Conservation (phyloP, 345 rosid genomes). For the Anastatica hierochuntica region DNA sequence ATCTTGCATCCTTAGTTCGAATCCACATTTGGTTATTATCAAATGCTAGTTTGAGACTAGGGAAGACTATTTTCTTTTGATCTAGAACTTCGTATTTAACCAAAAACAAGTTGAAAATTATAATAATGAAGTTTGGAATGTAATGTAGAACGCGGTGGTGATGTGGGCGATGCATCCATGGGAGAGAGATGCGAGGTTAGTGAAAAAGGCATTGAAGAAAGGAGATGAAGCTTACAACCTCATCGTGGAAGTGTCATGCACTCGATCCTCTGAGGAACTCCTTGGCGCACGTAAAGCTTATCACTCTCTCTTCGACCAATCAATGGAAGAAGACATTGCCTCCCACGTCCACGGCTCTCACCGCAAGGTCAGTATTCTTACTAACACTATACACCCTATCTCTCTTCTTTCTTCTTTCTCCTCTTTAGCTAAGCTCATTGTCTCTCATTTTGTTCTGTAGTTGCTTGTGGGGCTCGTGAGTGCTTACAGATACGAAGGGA, state of each 20-base stretch:
- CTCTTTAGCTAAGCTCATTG: no score
- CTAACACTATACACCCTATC: neutral
- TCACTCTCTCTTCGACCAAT: slow-evolving; percentile 73
- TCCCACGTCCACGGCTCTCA: slow-evolving; percentile 34
- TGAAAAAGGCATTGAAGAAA: slow-evolving; percentile 49
- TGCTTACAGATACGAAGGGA: slow-evolving; percentile 88
- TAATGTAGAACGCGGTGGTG: slow-evolving; percentile 54
- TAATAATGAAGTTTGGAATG: neutral
- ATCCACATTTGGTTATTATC: no score
- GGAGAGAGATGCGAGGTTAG: slow-evolving; percentile 89
- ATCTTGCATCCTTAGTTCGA: no score
- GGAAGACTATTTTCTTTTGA: no score
- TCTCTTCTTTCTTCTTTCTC: no score
- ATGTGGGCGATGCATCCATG: slow-evolving; percentile 78
- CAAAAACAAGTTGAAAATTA: no score
- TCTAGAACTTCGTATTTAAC: no score
- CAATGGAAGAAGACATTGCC: slow-evolving; percentile 77
- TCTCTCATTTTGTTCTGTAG: slow-evolving; percentile 26
- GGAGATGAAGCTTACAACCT: slow-evolving; percentile 40
- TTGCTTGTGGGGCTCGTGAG: slow-evolving; percentile 80
- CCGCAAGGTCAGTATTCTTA: slow-evolving; percentile 38
- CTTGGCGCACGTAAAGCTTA: slow-evolving; percentile 85
- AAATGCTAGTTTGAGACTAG: no score
- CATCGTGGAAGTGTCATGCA: slow-evolving; percentile 71
- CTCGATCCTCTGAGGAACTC: slow-evolving; percentile 66